Base-by-base conservation (phyloP, 2,329 filamentous ascomycete genomes). In the Berkeleyomyces basicola region DNA sequence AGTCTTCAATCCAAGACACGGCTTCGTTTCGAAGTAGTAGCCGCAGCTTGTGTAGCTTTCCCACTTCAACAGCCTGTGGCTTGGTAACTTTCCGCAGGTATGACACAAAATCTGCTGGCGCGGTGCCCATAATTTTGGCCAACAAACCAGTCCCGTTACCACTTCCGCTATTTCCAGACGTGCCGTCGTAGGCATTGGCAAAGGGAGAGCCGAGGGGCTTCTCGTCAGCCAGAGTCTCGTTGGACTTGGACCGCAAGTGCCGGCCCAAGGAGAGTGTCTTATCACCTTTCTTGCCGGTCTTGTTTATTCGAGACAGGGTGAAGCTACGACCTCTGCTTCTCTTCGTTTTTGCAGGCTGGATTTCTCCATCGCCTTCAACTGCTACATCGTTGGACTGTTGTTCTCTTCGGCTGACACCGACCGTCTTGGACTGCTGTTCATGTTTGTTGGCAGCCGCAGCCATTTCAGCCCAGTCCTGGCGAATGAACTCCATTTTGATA, bases 401-500 rank as follows among this genome's bases (percentile, higher is more conserved):
- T 39, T 55, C 33, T 55, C 51, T 55, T 37, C 16, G 14, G 11
- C 16, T 10, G 51, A 37, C 51, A 14, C n/a, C 51, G 11, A 39
- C 39, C 55, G 68, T 70, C 51, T 72, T 71, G 46, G 58, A 44
- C 31, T 46, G 58, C 42, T 59, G 58, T 16, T 64, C 59, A 23
- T 61, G 60, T 16, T 59, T 61, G 16, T 59, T 62, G 10, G 63
- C 49, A 58, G 76, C 74, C 61, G 79, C 78, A 71, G 77, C 76
- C 73, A 79, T 84, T 71, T 87, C 86, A 5, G 82, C 83, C 78
- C 88, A 89, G 71, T 96, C 88, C 71, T 95, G 91, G 61, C 86
- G 85, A 68, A 97, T 90, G 69, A 99, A 95, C 70, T 97, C 91
- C 71, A 90, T 88, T 74, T 99, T 99, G 76, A 97, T 91, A 43